phyloP scores from a whole-genome alignment of 2,329 filamentous ascomycete species.

The Biscogniauxia sp. region DNA sequence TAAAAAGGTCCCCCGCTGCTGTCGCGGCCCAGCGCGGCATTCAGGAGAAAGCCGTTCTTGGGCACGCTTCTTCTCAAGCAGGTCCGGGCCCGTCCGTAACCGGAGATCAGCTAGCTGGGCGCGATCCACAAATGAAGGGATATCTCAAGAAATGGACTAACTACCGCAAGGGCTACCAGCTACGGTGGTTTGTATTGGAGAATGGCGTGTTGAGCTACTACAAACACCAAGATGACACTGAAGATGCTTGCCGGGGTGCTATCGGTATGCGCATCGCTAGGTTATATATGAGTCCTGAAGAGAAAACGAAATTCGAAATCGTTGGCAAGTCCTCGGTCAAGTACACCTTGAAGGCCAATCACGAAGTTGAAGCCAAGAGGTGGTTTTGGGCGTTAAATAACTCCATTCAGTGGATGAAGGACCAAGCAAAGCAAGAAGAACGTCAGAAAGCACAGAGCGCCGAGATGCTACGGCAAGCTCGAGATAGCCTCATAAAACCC shows the following conservation, averaged over 20 bases:
- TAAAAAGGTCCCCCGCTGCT: constrained; percentile 92
- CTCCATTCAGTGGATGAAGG: constrained; percentile 96
- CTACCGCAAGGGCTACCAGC: constrained; percentile 93
- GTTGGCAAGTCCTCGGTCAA: constrained; percentile 98
- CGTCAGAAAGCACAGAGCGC: constrained; percentile 70
- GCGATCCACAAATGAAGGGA: constrained; percentile 96
- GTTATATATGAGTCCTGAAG: constrained; percentile 92
- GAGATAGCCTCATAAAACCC: constrained; percentile 66
- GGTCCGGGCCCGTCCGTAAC: constrained; percentile 51
- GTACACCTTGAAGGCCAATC: constrained; percentile 96
- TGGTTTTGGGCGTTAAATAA: constrained; percentile 99
- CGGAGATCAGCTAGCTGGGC: constrained; percentile 65
- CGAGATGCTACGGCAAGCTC: constrained; percentile 74
- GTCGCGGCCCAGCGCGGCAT: constrained; percentile 92
- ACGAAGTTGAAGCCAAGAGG: constrained; percentile 94
- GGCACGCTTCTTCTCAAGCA: constrained; percentile 60
- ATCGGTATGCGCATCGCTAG: constrained; percentile 98
- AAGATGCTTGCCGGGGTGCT: constrained; percentile 91
- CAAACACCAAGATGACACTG: constrained; percentile 97
- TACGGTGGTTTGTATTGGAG: constrained; percentile 96
- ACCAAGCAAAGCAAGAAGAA: constrained; percentile 90
- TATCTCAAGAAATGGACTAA: constrained; percentile 99
- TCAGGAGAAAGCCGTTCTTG: constrained; percentile 94
- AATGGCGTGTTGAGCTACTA: constrained; percentile 98
- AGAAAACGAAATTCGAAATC: constrained; percentile 97